phyloP scores from a whole-genome alignment of 2,329 filamentous ascomycete species.

The Fusarium secorum region DNA sequence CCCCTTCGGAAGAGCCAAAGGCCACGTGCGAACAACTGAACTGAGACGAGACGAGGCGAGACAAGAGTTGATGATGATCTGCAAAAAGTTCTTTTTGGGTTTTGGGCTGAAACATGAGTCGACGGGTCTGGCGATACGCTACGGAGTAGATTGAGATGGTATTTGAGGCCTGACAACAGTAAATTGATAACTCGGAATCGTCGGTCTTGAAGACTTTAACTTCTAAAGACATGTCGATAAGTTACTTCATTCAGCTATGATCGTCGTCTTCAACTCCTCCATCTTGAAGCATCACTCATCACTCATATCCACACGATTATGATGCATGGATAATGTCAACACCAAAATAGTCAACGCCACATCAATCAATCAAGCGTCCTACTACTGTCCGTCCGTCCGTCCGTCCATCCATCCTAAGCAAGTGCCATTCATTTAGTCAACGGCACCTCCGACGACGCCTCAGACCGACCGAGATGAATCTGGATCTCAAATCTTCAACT shows the following conservation, averaged over 20 bases:
- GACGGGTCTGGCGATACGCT: not conserved
- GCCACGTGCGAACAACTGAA: conserved; percentile 23
- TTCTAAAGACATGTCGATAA: not conserved
- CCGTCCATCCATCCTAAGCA: not conserved
- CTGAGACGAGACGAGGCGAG: not conserved
- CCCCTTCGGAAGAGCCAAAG: not conserved
- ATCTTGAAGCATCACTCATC: not conserved
- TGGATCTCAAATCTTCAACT: not conserved
- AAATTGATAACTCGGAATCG: not conserved
- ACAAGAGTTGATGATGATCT: conserved; percentile 15
- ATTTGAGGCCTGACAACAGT: conserved; percentile 7
- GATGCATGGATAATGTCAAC: not conserved
- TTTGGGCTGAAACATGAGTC: conserved; percentile 41
- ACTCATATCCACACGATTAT: not conserved
- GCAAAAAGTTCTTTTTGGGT: not conserved
- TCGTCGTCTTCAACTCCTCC: not conserved
- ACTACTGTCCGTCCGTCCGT: not conserved
- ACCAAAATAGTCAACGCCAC: not conserved
- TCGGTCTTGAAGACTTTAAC: not conserved
- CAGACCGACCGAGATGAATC: conserved; percentile 26
- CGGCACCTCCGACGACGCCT: conserved; percentile 21
- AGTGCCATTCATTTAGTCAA: not conserved
- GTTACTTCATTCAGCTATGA: not conserved
- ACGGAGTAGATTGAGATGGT: not conserved
- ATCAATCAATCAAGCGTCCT: not conserved